Evolutionary conservation across 345 rosid species (phyloP), one percentile per base, ranked within the genome.

Genomic region (Heritiera fomes): DNA sequence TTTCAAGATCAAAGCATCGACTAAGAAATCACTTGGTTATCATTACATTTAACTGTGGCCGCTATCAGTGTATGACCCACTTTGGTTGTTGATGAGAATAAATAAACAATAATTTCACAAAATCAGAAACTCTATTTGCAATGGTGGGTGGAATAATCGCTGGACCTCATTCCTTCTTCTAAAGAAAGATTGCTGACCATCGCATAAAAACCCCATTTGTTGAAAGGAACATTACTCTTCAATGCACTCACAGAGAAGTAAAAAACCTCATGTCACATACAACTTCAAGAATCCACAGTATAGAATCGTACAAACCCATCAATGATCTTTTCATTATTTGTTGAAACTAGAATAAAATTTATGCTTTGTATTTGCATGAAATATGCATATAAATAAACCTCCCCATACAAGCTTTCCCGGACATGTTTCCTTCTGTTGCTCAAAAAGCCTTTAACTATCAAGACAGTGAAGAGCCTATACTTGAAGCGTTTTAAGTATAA

Each of bases 141-240:
- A 18, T 32, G 77, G 53, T 81, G 78, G 82, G 80, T 84, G 82
- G 80, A 84, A 81, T 84, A 63, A 70, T 64, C 59, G 62, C 80
- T 71, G 84, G 82, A 84, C 84, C 82, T 84, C 82, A 81, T 84
- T 81, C 84, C 82, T 81, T 84, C 75, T 84, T 78, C 80, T 70
- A 71, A 4, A 40, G 50, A 72, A 65, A 58, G 49, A 56, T 74
- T 78, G 63, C 73, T 78, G 61, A 69, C 28, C 64, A 70, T 43
- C 46, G 68, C 75, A 45, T 17, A 75, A 30, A 50, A 78, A 11
- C 61, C 45, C 52, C 55, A 55, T 59, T 77, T 59, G 34, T 73
- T 47, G 82, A 83, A 47, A 74, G 69, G 77, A 73, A 61, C 86
- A 23, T 0, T 43, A 32, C 77, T 40, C 60, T 46, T 79, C 40